A percentile compares a stretch with the other conserved stretches of the same genome.
Conservation (phyloP, 179 eudicot species). For the Nepenthes alata region DNA sequence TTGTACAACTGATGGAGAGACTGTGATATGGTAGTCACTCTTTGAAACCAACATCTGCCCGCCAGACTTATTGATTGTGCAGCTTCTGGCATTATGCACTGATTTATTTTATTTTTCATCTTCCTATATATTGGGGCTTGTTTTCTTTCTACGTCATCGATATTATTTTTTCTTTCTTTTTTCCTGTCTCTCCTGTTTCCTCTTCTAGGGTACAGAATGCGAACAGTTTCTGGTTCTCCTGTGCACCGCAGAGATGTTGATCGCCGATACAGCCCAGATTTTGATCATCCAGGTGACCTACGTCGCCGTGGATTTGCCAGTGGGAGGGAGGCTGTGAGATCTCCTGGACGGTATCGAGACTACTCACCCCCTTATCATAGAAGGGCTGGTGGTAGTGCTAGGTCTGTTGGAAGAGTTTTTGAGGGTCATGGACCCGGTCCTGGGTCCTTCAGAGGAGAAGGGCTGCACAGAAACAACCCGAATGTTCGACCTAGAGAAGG, state of each 20-base stretch:
- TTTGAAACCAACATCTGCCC: not conserved
- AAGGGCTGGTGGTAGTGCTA: slow-evolving; percentile 43
- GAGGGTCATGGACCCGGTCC: slow-evolving; percentile 54
- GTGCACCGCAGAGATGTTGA: slow-evolving; percentile 61
- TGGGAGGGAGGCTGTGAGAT: slow-evolving; percentile 43
- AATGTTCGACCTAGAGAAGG: slow-evolving; percentile 95
- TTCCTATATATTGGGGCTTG: slow-evolving; percentile 9
- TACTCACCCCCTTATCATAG: slow-evolving; percentile 71
- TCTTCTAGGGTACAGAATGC: slow-evolving; percentile 62
- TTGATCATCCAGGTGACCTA: slow-evolving; percentile 44
- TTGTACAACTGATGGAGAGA: slow-evolving; percentile 2
- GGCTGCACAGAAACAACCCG: slow-evolving; percentile 53
- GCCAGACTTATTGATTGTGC: not conserved
- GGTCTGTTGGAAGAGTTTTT: slow-evolving; percentile 55
- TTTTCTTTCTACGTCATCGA: slow-evolving; percentile 32
- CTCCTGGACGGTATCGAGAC: slow-evolving; percentile 62
- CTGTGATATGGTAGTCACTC: slow-evolving; percentile 5
- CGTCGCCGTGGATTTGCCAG: slow-evolving; percentile 63
- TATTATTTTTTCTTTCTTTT: slow-evolving; percentile 24
- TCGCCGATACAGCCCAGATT: slow-evolving; percentile 63
- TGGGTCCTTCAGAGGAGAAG: slow-evolving; percentile 51
- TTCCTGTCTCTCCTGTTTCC: slow-evolving; percentile 10
- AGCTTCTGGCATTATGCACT: not conserved
- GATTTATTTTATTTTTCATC: not conserved
- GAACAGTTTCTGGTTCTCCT: slow-evolving; percentile 84